Conservation (phyloP, 805 yeast genomes). For the Zygoascus ofunaensis region DNA sequence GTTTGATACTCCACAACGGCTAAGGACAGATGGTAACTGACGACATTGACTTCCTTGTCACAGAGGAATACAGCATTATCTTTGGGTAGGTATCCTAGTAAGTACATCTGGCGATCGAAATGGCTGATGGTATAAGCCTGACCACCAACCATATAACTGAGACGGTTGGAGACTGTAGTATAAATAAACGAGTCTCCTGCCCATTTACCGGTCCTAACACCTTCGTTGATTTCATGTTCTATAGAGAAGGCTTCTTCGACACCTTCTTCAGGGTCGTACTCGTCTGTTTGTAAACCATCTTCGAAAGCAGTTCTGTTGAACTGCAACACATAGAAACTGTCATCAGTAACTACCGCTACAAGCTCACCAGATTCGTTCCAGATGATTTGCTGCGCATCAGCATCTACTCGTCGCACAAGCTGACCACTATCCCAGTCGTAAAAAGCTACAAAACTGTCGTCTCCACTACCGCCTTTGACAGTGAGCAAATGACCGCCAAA, state of each 20-base stretch:
- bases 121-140: constrained; percentile 86
- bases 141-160: constrained; percentile 92
- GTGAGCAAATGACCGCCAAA: constrained; percentile 87
- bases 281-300: constrained; percentile 49
- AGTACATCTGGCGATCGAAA: constrained; percentile 77
- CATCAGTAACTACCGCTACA: constrained; percentile 62
- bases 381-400: constrained; percentile 58
- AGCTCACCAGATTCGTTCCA: constrained; percentile 95
- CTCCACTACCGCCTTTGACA: constrained; percentile 42
- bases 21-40: constrained; percentile 71
- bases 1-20: constrained; percentile 94
- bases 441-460: constrained; percentile 74
- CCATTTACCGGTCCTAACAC: constrained; percentile 84
- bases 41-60: constrained; percentile 80
- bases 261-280: constrained; percentile 73
- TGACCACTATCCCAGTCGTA: constrained; percentile 90
- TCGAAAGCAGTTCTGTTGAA: constrained; percentile 61
- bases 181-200: constrained; percentile 95
- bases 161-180: constrained; percentile 77
- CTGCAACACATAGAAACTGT: constrained; percentile 67
- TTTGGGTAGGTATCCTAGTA: constrained; percentile 82
- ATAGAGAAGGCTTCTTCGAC: constrained; percentile 81
- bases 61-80: constrained; percentile 85
- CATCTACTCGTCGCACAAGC: constrained; percentile 81
- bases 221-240: constrained; percentile 69